These are phyloP conservation scores for Prunus persica DNA, from an alignment of 306 rosid genomes.

Conservation along the genomic window DNA sequence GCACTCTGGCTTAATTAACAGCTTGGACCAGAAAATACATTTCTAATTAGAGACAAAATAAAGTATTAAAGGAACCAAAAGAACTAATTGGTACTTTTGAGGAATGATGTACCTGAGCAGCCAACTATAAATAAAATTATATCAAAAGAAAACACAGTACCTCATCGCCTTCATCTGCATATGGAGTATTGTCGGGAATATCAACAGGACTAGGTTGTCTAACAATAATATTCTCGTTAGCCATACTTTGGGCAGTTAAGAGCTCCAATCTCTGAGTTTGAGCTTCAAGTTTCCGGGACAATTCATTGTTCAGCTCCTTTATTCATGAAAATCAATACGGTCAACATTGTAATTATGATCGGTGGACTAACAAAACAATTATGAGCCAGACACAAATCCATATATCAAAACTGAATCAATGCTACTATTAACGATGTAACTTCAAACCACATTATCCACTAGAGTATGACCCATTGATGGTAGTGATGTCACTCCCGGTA, in stretches of 20 bases:
- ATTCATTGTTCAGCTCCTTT: conserved; percentile 81
- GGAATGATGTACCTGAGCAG: not conserved
- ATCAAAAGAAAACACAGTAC: conserved; percentile 30
- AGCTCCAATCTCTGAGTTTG: conserved; percentile 98
- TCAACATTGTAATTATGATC: conserved; percentile 3
- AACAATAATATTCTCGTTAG: conserved; percentile 44
- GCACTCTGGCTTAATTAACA: not conserved
- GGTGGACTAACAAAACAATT: not conserved
- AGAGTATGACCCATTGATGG: not conserved
- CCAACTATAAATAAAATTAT: not conserved
- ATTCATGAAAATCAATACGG: conserved; percentile 30
- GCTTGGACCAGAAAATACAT: conserved; percentile 2
- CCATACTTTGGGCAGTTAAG: conserved; percentile 88
- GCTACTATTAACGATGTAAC: not conserved
- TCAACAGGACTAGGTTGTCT: conserved; percentile 52
- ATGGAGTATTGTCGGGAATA: conserved; percentile 47
- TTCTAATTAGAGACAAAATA: not conserved
- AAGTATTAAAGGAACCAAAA: not conserved
- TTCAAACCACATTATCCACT: not conserved
- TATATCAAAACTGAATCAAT: not conserved
- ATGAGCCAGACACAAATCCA: not conserved
- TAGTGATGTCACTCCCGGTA: not conserved
- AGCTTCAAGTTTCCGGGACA: conserved; percentile 77
- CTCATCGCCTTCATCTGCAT: conserved; percentile 98
- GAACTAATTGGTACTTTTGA: not conserved